A percentile compares a stretch with the other conserved stretches of the same genome.
phyloP scores from a whole-genome alignment of 176 grass and related monocot species.

The Cenchrus fungigraminus region DNA sequence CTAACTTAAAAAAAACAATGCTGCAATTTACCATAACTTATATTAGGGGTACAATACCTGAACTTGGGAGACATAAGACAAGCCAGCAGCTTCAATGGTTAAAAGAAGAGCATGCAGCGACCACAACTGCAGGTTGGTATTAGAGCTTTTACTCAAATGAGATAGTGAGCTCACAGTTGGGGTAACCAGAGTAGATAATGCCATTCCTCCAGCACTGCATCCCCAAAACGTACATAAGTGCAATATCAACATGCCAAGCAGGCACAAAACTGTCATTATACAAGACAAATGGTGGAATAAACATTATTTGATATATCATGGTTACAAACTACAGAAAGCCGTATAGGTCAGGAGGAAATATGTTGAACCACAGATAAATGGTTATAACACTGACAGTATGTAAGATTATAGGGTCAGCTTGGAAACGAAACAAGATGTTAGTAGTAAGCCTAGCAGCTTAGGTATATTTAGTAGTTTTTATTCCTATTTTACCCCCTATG shows the following conservation, averaged over 20 bases:
- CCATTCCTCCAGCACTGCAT: constrained; percentile 95
- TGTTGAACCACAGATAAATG: constrained; percentile 1
- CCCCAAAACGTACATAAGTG: constrained; percentile 45
- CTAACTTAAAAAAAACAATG: constrained; percentile 22
- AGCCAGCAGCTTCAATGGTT: constrained; percentile 96
- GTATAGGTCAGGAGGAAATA: not conserved
- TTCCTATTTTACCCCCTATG: too few species aligned
- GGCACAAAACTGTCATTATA: not conserved
- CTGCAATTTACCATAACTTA: constrained; percentile 59
- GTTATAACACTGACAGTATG: not conserved
- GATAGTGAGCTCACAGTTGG: constrained; percentile 87
- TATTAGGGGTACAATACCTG: constrained; percentile 58
- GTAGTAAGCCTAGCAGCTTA: too few species aligned
- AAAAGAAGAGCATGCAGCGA: constrained; percentile 98
- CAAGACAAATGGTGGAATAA: not conserved
- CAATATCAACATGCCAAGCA: constrained; percentile 1
- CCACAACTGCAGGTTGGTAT: constrained; percentile 89
- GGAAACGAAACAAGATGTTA: not conserved
- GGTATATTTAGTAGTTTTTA: too few species aligned
- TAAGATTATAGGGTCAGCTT: not conserved
- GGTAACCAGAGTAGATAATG: constrained; percentile 85
- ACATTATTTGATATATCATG: constrained; percentile 2
- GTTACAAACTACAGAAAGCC: not conserved
- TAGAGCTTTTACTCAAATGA: constrained; percentile 80
- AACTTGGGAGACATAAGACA: constrained; percentile 93